Evolutionary conservation across 2,329 filamentous ascomycete species (phyloP).

Genomic region (Trichoderma sp.): DNA sequence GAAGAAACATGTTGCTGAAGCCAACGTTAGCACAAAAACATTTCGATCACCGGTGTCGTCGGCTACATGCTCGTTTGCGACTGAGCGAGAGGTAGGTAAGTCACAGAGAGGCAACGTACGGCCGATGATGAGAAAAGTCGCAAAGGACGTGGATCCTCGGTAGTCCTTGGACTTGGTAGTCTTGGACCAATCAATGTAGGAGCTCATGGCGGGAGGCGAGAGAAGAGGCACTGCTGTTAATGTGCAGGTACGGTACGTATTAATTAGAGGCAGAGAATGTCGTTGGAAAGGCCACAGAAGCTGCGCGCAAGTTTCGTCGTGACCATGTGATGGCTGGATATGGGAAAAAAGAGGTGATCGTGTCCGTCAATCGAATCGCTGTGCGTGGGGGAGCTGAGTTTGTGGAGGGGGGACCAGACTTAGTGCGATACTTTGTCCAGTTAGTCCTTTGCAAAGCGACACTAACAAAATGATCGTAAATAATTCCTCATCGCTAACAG

Average conservation of each 20-base stretch:
- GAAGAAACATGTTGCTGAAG: constrained; percentile 87
- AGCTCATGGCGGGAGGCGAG: constrained; percentile 30
- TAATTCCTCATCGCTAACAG: background rate
- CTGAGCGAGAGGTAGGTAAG: background rate
- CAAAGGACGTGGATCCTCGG: constrained; percentile 71
- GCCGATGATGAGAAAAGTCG: constrained; percentile 94
- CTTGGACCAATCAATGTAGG: constrained; percentile 56
- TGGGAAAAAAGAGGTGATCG: background rate
- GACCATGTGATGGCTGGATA: background rate
- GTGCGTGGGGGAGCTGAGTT: constrained; percentile 19
- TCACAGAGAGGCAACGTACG: constrained; percentile 60
- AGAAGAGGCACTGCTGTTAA: background rate
- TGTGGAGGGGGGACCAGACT: background rate
- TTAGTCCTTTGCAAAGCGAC: background rate
- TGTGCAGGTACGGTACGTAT: background rate
- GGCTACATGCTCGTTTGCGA: background rate
- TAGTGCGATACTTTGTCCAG: background rate
- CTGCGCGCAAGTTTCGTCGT: background rate
- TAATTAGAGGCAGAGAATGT: constrained; percentile 14
- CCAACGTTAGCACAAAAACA: background rate
- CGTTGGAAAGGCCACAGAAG: background rate
- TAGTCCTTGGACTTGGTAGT: constrained; percentile 59
- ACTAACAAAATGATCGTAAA: no score
- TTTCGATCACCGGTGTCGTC: background rate
- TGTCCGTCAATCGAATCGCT: background rate